Conservation (phyloP, 192 early-diverging fungal species). For the Backusella morwellensis region DNA sequence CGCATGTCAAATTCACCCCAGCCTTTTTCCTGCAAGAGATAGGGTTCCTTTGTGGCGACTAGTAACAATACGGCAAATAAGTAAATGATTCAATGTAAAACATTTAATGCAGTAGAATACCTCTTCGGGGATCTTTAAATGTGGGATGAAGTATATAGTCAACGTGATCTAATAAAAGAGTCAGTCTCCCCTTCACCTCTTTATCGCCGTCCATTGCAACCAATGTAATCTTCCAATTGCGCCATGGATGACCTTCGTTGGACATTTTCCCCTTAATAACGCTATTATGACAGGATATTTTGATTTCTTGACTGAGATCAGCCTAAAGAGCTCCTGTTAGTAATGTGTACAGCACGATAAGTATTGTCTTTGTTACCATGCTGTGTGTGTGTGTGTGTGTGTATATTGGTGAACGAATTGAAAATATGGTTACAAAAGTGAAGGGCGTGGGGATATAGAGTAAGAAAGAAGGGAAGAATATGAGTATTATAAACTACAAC, state of each 20-base stretch:
- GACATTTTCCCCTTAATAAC: slow-evolving; percentile 8
- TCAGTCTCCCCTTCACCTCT: slow-evolving; percentile 34
- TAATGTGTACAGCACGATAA: neutral
- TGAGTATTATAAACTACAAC: neutral
- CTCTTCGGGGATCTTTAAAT: slow-evolving; percentile 42
- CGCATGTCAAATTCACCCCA: slow-evolving; percentile 65
- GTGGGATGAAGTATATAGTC: slow-evolving; percentile 49
- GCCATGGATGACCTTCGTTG: slow-evolving; percentile 35
- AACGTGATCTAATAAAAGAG: slow-evolving; percentile 37
- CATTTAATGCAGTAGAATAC: slow-evolving; percentile 18
- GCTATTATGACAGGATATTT: slow-evolving; percentile 21
- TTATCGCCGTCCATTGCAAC: slow-evolving; percentile 39
- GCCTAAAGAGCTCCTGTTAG: neutral
- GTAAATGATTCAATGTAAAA: neutral
- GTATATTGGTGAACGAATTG: neutral
- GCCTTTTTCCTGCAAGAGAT: slow-evolving; percentile 49
- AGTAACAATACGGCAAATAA: neutral
- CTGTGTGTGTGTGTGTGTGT: neutral
- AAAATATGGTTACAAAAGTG: neutral
- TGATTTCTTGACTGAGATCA: slow-evolving; percentile 9
- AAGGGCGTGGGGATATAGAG: neutral
- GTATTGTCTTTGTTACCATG: neutral
- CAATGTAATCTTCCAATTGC: slow-evolving; percentile 47
- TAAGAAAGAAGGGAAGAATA: neutral
- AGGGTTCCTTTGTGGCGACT: slow-evolving; percentile 51